These are phyloP conservation scores for Sporobolus alterniflorus DNA, from an alignment of 202 grass and related monocot genomes.

Conservation along the genomic window DNA sequence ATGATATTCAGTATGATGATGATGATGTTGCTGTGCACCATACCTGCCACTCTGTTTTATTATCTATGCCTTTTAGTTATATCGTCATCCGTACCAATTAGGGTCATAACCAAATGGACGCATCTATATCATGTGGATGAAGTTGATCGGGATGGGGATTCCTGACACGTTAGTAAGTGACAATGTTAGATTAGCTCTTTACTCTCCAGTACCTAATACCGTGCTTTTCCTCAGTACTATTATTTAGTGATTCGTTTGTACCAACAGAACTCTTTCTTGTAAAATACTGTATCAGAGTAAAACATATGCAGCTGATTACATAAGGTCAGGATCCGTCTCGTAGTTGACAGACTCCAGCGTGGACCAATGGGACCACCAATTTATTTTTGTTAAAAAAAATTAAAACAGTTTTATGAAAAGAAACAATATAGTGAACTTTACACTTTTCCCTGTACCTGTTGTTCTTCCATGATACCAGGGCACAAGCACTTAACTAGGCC, in stretches of 20 bases:
- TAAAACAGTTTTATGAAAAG: background rate
- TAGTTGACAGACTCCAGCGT: background rate
- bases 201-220: conserved; percentile 6
- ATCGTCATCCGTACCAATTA: background rate
- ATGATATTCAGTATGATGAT: background rate
- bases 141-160: conserved; percentile 19
- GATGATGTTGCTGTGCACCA: conserved; percentile 36
- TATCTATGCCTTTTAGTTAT: background rate
- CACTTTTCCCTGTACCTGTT: conserved; percentile 3
- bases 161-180: background rate
- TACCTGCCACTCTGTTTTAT: conserved; percentile 29
- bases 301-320: background rate
- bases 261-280: background rate
- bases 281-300: background rate
- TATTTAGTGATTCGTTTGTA: background rate
- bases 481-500: conserved; percentile 22
- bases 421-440: conserved; percentile 12
- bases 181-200: background rate
- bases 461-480: conserved; percentile 1
- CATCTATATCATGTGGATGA: conserved; percentile 24
- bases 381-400: background rate
- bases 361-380: background rate
- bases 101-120: background rate
- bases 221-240: background rate
- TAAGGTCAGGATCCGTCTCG: background rate